Base-by-base conservation (phyloP, 345 rosid species). In the Hypericum perforatum region DNA sequence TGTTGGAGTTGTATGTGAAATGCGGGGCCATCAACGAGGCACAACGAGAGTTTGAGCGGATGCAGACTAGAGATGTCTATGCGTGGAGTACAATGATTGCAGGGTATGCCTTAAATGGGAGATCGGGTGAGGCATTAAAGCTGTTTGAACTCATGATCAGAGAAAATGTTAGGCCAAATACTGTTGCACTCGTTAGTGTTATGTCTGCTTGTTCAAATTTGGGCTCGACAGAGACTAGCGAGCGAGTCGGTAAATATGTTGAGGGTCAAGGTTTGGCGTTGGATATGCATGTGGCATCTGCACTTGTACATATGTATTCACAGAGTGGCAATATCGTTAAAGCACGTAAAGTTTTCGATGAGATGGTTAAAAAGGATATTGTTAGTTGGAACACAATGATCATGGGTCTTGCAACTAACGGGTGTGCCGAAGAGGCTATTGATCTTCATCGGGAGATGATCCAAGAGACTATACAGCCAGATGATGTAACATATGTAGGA, bases 21-120 rank as follows among this genome's bases (percentile, higher is more conserved):
- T 54, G 58, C 41, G 58, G 58, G 5, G 58, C 47, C 11, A 47
- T 54, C 1, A 46, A 54, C 41, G 58, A 54, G 29, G 58, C 58
- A 13, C 22, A 7, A 7, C 50, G 29, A 11, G 50, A 8, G 8
- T 13, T 8, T 32, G 9, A 9, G 50, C 50, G 29, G 32, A 74
- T 74, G 74, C 45, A 65, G 45, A 41, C 12, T 0, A 62, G 69
- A 63, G 74, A 69, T 45, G 0, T 53, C 14, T 69, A 62, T 52
- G 55, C 66, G 12, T 74, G 78, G 78, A 69, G 67, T 49, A 45
- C 71, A 38, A 59, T 66, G 51, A n/a, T 66, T 7, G 49, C 64
- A 8, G 61, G 45, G 2, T 74, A 66, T 56, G n/a, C 57, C 13
- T 58, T 13, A 15, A 41, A 60, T 41, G 59, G 49, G 49, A 52